Evolutionary conservation across 1,284 basidiomycete genomes (phyloP).

Genomic region (Inonotus hispidus): DNA sequence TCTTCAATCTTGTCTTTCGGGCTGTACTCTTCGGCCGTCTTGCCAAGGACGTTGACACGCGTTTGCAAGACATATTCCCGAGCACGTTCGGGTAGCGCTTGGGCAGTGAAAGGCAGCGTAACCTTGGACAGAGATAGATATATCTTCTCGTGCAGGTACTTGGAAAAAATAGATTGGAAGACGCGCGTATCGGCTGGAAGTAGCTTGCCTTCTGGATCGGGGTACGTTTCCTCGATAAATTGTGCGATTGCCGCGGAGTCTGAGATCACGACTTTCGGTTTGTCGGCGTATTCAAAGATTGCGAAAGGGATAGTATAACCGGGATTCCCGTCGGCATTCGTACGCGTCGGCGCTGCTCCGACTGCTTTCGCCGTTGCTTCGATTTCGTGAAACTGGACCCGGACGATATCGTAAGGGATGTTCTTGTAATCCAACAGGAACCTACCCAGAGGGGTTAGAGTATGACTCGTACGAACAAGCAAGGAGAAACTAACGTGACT

Average conservation of each 20-base stretch:
- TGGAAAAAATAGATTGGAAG: slow-evolving; percentile 29
- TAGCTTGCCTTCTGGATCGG: slow-evolving; percentile 29
- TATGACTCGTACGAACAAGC: neutral
- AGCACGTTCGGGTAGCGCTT: neutral
- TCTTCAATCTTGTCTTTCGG: slow-evolving; percentile 3
- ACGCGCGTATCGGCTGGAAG: slow-evolving; percentile 29
- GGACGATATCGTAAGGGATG: slow-evolving; percentile 36
- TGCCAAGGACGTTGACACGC: slow-evolving; percentile 3
- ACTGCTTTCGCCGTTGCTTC: slow-evolving; percentile 27
- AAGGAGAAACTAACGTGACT: slow-evolving; percentile 27
- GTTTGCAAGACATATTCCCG: slow-evolving; percentile 1
- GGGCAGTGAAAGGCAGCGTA: neutral
- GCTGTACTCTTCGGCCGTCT: slow-evolving; percentile 13
- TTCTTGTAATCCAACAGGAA: slow-evolving; percentile 36
- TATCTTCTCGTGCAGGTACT: slow-evolving; percentile 20
- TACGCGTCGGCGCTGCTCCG: slow-evolving; percentile 30
- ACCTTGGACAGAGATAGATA: slow-evolving; percentile 12
- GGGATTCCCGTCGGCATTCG: slow-evolving; percentile 26
- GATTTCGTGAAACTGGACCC: slow-evolving; percentile 39
- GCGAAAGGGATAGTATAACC: slow-evolving; percentile 38
- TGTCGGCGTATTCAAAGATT: slow-evolving; percentile 19
- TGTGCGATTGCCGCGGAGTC: slow-evolving; percentile 40
- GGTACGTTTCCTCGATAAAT: slow-evolving; percentile 43
- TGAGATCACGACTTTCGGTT: slow-evolving; percentile 28
- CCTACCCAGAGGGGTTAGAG: slow-evolving; percentile 20